Conservation (phyloP, 2,329 filamentous ascomycete genomes). For the Ceratocystis papillata region DNA sequence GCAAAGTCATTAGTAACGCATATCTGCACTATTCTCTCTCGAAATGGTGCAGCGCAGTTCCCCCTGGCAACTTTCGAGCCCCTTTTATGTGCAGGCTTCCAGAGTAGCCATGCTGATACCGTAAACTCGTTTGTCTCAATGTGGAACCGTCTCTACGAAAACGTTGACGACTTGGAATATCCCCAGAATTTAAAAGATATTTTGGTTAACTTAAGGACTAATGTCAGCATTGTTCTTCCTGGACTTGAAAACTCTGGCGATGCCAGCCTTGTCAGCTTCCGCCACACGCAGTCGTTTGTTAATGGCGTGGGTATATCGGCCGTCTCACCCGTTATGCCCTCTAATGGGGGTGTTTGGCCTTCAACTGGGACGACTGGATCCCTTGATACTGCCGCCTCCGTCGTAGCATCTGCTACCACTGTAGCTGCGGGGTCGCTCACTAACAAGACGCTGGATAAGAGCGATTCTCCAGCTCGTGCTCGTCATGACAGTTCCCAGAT, state of each 20-base stretch:
- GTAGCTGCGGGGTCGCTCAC: slow-evolving; percentile 8
- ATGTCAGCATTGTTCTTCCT: slow-evolving; percentile 40
- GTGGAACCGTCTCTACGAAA: slow-evolving; percentile 64
- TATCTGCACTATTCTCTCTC: slow-evolving; percentile 35
- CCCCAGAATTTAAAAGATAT: slow-evolving; percentile 52
- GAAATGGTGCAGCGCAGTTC: slow-evolving; percentile 33
- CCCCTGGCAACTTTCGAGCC: slow-evolving; percentile 45
- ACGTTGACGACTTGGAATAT: slow-evolving; percentile 49
- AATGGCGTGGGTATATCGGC: slow-evolving; percentile 10
- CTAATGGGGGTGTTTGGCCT: background rate
- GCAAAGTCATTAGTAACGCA: slow-evolving; percentile 42
- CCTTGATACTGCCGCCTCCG: background rate
- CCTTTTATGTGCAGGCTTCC: slow-evolving; percentile 46
- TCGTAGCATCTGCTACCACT: background rate
- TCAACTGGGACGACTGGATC: background rate
- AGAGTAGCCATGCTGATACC: slow-evolving; percentile 45
- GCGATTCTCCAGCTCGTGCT: slow-evolving; percentile 29
- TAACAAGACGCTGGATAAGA: slow-evolving; percentile 6
- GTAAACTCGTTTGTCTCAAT: slow-evolving; percentile 41
- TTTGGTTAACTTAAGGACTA: slow-evolving; percentile 49
- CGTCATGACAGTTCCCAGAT: slow-evolving; percentile 77
- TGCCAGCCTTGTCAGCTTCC: slow-evolving; percentile 28
- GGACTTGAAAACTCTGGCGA: slow-evolving; percentile 30
- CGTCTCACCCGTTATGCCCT: slow-evolving; percentile 23
- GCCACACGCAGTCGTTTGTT: slow-evolving; percentile 26